Conservation (phyloP, 2,329 filamentous ascomycete species). For the Pseudogymnoascus verrucosus region DNA sequence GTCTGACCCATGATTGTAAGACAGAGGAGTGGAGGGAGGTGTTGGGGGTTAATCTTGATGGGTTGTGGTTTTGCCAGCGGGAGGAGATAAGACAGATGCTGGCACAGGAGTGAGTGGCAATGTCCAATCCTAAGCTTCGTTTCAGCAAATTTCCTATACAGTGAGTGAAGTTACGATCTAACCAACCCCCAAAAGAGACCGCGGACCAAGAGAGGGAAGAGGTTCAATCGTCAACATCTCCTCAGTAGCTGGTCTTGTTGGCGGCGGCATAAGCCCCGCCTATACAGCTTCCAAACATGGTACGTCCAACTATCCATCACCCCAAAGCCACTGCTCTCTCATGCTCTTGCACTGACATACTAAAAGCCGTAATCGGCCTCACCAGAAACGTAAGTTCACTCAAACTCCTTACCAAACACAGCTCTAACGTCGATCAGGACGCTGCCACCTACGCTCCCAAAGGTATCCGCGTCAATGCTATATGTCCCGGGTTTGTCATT, state of each 20-base stretch:
- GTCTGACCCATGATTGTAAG: conserved; percentile 37
- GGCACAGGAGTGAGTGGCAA: conserved; percentile 35
- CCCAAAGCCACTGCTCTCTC: neutral
- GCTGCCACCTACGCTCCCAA: conserved; percentile 42
- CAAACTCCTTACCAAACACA: neutral
- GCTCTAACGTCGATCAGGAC: conserved; percentile 27
- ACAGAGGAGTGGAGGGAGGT: conserved; percentile 43
- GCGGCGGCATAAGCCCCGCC: conserved; percentile 21
- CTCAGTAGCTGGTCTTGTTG: conserved; percentile 43
- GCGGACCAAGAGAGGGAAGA: conserved; percentile 34
- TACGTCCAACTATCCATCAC: conserved; percentile 7
- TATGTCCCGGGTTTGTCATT: conserved; percentile 40
- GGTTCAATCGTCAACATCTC: conserved; percentile 48
- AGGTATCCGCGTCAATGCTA: conserved; percentile 49
- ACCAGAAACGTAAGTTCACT: conserved; percentile 33
- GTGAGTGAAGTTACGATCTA: neutral
- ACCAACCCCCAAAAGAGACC: conserved; percentile 21
- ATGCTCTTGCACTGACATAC: neutral
- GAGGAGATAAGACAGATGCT: conserved; percentile 45
- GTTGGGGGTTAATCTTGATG: conserved; percentile 45
- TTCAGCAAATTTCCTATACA: neutral
- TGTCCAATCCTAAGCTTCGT: neutral
- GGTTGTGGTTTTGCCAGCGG: conserved; percentile 49
- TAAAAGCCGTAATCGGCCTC: conserved; percentile 38
- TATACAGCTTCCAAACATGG: conserved; percentile 48